These are phyloP conservation scores for Rhodocollybia butyracea DNA, from an alignment of 768 basidiomycete species.

Conservation along the genomic window DNA sequence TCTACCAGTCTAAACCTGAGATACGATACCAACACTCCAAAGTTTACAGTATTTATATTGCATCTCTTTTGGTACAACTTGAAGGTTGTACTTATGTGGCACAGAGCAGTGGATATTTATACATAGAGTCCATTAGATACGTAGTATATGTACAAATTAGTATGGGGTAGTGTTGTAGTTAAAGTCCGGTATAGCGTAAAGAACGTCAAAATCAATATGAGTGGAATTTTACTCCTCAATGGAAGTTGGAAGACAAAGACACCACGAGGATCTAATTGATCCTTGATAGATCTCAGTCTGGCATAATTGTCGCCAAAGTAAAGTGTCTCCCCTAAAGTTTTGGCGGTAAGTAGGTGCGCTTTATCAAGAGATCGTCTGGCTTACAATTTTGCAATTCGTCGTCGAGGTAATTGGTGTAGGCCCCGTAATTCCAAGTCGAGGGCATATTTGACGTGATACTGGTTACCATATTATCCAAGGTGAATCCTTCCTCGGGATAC, in stretches of 20 bases:
- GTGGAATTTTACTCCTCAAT: conserved; percentile 17
- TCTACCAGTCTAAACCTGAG: no score
- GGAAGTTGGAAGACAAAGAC: conserved; percentile 35
- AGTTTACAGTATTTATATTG: no score
- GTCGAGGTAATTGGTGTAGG: conserved; percentile 34
- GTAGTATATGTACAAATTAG: no score
- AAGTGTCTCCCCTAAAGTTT: conserved; percentile 25
- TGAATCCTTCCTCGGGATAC: conserved; percentile 29
- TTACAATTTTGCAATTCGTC: conserved; percentile 31
- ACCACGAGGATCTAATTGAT: conserved; percentile 29
- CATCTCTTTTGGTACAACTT: no score
- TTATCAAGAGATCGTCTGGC: neutral
- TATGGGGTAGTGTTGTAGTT: no score
- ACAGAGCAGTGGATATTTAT: no score
- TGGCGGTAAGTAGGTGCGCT: neutral
- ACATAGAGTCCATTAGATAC: no score
- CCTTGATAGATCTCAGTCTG: conserved; percentile 30
- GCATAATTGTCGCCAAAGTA: no score
- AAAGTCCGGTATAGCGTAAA: no score
- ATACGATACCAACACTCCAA: no score
- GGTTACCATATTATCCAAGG: conserved; percentile 29
- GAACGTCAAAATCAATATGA: no score
- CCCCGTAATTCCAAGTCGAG: conserved; percentile 25
- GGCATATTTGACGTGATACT: conserved; percentile 25
- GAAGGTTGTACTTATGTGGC: no score